These are phyloP conservation scores for Tylopilus sp. DNA, from an alignment of 768 basidiomycete species.

Conservation along the genomic window DNA sequence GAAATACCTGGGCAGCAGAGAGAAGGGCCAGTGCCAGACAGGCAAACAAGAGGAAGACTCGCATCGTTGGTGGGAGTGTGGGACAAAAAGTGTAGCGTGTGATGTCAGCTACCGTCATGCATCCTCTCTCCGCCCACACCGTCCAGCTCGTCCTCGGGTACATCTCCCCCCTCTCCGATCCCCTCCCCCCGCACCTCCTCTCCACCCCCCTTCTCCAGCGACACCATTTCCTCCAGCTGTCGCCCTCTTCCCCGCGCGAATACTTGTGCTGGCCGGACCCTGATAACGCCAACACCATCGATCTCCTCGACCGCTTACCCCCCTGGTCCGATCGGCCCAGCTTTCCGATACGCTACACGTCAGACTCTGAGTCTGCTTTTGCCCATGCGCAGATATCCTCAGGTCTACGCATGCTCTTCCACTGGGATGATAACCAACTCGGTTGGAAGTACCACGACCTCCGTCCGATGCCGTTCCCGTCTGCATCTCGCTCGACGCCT, in stretches of 20 bases:
- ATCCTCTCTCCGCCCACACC: constrained; percentile 33
- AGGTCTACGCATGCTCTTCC: constrained; percentile 59
- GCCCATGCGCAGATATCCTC: constrained; percentile 55
- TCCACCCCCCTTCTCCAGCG: constrained; percentile 58
- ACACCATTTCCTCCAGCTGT: constrained; percentile 59
- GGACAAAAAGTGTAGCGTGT: constrained; percentile 11
- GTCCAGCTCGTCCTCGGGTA: constrained; percentile 53
- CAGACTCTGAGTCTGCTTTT: constrained; percentile 49
- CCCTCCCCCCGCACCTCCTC: constrained; percentile 58
- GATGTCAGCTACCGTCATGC: constrained; percentile 26
- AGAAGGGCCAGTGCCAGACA: constrained; percentile 26
- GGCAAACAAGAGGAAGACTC: constrained; percentile 31
- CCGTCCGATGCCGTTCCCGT: constrained; percentile 68
- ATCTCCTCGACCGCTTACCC: constrained; percentile 42
- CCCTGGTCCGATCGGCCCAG: constrained; percentile 25
- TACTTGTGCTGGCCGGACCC: constrained; percentile 70
- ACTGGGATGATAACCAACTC: constrained; percentile 52
- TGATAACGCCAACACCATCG: constrained; percentile 33
- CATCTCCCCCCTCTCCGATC: constrained; percentile 48
- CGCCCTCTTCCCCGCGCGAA: constrained; percentile 44
- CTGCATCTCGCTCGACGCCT: constrained; percentile 30
- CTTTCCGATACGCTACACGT: constrained; percentile 37
- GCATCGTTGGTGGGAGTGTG: constrained; percentile 22
- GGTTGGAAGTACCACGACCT: constrained; percentile 73
- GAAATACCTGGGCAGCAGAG: constrained; percentile 33